A percentile compares a stretch with the other conserved stretches of the same genome.
phyloP scores from a whole-genome alignment of 768 basidiomycete species.

The Agrocybe pediades region DNA sequence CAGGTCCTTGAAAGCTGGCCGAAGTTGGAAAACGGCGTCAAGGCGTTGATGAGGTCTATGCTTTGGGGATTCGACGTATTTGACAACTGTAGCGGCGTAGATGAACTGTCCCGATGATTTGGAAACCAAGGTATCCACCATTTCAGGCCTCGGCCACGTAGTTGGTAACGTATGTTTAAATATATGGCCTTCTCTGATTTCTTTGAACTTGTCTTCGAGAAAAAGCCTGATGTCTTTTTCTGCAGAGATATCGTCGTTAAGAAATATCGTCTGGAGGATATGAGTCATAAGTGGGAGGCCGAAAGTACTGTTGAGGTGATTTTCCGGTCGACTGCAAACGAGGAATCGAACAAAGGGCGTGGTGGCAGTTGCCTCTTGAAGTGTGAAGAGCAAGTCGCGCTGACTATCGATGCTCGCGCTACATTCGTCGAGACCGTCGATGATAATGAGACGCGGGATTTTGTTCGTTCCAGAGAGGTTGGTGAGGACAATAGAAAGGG shows the following conservation, averaged over 20 bases:
- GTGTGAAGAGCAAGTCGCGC: not conserved
- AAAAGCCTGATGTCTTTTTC: conserved; percentile 7
- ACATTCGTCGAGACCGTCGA: conserved; percentile 23
- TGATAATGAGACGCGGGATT: conserved; percentile 6
- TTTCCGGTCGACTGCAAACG: conserved; percentile 13
- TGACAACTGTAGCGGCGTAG: not conserved
- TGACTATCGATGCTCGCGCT: not conserved
- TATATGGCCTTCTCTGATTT: not conserved
- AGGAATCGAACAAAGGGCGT: not conserved
- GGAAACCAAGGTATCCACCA: not conserved
- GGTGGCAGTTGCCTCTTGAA: not conserved
- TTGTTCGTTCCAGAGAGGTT: not conserved
- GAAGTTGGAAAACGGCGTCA: not conserved
- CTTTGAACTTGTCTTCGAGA: not conserved
- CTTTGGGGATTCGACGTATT: not conserved
- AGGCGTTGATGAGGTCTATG: not conserved
- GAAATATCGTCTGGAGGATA: not conserved
- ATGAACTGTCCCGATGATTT: conserved; percentile 5
- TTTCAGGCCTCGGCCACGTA: not conserved
- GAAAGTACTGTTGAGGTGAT: conserved; percentile 1
- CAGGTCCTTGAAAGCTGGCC: not conserved
- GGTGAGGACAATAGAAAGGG: not conserved
- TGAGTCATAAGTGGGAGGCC: not conserved
- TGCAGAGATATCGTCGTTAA: conserved; percentile 7
- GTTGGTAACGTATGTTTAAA: not conserved